Evolutionary conservation across 768 basidiomycete genomes (phyloP).

Genomic region (Pleurotus salmoneostramineus): DNA sequence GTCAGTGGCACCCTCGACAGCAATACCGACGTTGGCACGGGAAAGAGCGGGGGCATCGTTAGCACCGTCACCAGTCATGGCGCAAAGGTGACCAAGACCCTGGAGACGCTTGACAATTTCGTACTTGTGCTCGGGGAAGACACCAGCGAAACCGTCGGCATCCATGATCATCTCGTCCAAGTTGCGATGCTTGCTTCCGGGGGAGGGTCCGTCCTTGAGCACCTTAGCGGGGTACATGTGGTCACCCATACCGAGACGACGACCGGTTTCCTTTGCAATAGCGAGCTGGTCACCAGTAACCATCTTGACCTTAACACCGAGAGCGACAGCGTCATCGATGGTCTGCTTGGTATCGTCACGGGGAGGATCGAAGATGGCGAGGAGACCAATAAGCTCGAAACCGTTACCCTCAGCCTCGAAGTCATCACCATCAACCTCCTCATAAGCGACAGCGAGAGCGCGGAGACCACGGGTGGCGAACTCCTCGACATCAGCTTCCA

Average conservation of each 20-base stretch:
- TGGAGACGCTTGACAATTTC: slow-evolving; percentile 99
- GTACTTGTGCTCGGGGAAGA: slow-evolving; percentile 99
- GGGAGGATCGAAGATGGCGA: slow-evolving; percentile 97
- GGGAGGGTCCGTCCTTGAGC: slow-evolving; percentile 93
- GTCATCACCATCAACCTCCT: slow-evolving; percentile 85
- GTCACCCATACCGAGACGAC: slow-evolving; percentile 96
- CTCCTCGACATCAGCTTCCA: slow-evolving; percentile 95
- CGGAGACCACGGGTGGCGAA: slow-evolving; percentile 95
- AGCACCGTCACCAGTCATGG: slow-evolving; percentile 99
- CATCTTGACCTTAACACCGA: slow-evolving; percentile 99
- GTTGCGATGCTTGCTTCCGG: slow-evolving; percentile 75
- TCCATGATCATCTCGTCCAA: slow-evolving; percentile 99
- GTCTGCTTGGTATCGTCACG: slow-evolving; percentile 99
- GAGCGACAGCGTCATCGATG: slow-evolving; percentile 92
- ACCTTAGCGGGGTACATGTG: slow-evolving; percentile 99
- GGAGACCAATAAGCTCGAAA: slow-evolving; percentile 95
- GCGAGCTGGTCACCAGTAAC: slow-evolving; percentile 99
- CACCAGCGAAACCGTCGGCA: slow-evolving; percentile 98
- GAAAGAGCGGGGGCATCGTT: slow-evolving; percentile 98
- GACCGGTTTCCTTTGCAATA: slow-evolving; percentile 98
- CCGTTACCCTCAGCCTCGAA: slow-evolving; percentile 89
- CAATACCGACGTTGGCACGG: slow-evolving; percentile 98
- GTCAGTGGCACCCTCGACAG: slow-evolving; percentile 98
- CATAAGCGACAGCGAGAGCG: slow-evolving; percentile 93
- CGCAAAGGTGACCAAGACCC: slow-evolving; percentile 91